Evolutionary conservation across 768 basidiomycete species (phyloP), one percentile per base, ranked within the genome.

Genomic region (Mycena galopus): DNA sequence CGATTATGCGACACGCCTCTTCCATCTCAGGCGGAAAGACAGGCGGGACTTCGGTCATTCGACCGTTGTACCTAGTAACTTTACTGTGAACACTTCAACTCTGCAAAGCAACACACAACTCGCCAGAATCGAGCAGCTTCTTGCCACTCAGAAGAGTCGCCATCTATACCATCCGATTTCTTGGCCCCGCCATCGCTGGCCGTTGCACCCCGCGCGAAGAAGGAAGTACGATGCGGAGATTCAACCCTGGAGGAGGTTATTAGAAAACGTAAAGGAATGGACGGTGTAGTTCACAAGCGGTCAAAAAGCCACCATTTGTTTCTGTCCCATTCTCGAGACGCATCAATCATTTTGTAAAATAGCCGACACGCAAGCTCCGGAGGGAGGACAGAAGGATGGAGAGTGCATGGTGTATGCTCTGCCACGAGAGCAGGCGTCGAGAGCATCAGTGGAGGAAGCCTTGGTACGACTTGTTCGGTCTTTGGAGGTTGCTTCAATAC

Each of bases 251-350:
- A 27, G 27, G 25, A 25, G 12, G 50, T 12, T 51, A 27, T 51
- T 51, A 12, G 12, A 51, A 5, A 25, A 51, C 10, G 23, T 25
- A 7, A 25, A 4, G 25, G 8, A 44, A 27, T 14, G 23, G 50
- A 51, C 23, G n/a, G 25, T 51, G 50, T 23, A 14, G 19, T n/a
- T 51, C 4, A 51, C 50, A 51, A 2, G 50, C 53, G 86, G 77
- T 96, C 94, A 79, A 94, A 92, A 23, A 96, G 85, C 91, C 92
- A 95, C 95, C 94, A 96, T 75, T 91, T 93, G 72, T 93, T 94
- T 60, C 89, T 84, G 72, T 87, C 82, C 94, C 94, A 96, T 10
- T 80, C 76, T 47, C 81, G 84, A 23, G 94, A 90, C 19, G 86
- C 82, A 58, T 90, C 86, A 17, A 92, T 71, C 93, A 96, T 92